Evolutionary conservation across 768 basidiomycete genomes (phyloP).

Genomic region (Lactarius hatsudake): DNA sequence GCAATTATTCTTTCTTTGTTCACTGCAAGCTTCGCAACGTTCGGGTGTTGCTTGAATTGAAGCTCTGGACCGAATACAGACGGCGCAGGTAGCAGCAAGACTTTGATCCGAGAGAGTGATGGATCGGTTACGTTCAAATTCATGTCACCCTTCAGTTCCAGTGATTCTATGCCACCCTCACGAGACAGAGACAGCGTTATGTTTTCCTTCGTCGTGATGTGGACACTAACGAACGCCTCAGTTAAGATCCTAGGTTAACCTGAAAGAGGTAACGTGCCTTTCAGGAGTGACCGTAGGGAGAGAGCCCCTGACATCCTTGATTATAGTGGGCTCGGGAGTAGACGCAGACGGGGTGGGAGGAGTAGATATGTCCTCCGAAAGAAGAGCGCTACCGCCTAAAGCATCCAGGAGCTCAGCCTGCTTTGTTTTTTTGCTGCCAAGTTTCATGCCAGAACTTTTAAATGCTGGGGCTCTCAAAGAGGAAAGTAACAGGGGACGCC

Average conservation of each 20-base stretch:
- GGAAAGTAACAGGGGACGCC: slow-evolving; percentile 47
- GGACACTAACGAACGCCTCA: slow-evolving; percentile 54
- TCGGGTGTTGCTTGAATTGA: slow-evolving; percentile 97
- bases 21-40: slow-evolving; percentile 82
- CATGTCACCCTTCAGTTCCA: slow-evolving; percentile 95
- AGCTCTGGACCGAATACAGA: slow-evolving; percentile 63
- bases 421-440: slow-evolving; percentile 88
- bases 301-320: slow-evolving; percentile 55
- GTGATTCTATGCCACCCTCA: slow-evolving; percentile 85
- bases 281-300: slow-evolving; percentile 74
- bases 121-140: slow-evolving; percentile 84
- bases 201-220: slow-evolving; percentile 81
- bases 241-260: not conserved
- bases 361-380: slow-evolving; percentile 52
- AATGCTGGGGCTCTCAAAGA: slow-evolving; percentile 72
- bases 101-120: slow-evolving; percentile 63
- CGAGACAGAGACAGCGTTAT: slow-evolving; percentile 78
- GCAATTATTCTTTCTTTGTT: slow-evolving; percentile 67
- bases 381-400: slow-evolving; percentile 72
- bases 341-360: slow-evolving; percentile 51
- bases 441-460: slow-evolving; percentile 95
- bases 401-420: slow-evolving; percentile 87
- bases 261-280: slow-evolving; percentile 48
- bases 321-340: slow-evolving; percentile 43
- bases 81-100: slow-evolving; percentile 57